A percentile compares a stretch with the other conserved stretches of the same genome.
Conservation (phyloP, 225 moss, liverwort and hornwort species). For the Neckera pumila region DNA sequence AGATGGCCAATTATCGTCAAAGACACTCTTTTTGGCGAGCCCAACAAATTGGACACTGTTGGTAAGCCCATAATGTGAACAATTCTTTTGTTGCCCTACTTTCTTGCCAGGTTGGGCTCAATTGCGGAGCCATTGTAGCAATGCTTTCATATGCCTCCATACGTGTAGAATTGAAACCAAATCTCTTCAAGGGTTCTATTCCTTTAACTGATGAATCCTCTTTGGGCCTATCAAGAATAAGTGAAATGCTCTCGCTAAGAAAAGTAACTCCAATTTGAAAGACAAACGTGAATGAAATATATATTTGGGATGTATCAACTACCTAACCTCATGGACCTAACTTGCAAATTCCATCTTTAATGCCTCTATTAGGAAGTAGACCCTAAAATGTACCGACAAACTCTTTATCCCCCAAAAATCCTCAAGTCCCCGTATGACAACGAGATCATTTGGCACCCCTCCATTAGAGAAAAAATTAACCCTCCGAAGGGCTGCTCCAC, state of each 20-base stretch:
- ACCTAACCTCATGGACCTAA: background rate
- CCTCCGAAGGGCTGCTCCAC: no score
- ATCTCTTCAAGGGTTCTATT: background rate
- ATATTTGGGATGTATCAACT: background rate
- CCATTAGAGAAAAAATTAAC: no score
- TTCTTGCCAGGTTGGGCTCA: accelerated
- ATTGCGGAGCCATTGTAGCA: accelerated
- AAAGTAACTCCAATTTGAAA: background rate
- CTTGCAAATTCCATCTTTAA: background rate
- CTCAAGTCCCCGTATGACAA: no score
- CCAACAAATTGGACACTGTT: background rate
- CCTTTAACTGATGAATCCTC: background rate
- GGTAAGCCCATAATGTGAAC: accelerated
- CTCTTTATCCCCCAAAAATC: no score
- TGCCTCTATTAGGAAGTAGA: background rate
- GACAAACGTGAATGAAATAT: accelerated
- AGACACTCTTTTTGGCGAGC: background rate
- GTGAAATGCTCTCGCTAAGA: background rate
- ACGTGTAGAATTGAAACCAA: background rate
- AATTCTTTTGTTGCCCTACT: background rate
- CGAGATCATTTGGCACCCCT: background rate
- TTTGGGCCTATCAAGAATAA: background rate
- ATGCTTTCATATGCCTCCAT: background rate
- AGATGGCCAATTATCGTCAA: background rate
- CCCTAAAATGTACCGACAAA: no score